Evolutionary conservation across 345 rosid genomes (phyloP), one percentile per base, ranked within the genome.

Genomic region (Citrus unshiu): DNA sequence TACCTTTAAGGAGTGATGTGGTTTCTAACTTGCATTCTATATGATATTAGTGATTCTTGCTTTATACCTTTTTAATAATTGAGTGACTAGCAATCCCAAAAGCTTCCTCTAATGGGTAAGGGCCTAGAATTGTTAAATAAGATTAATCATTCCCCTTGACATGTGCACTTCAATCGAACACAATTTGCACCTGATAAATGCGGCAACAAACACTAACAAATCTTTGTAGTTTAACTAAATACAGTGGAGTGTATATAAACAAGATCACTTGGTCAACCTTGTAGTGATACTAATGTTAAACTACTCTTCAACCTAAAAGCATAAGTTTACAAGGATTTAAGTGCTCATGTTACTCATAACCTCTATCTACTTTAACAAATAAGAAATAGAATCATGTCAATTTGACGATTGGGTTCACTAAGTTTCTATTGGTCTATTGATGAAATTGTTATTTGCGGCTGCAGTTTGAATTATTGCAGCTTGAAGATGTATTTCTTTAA

Each of bases 1-100:
- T 95, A 88, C 61, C 37, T 79, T 56, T 39, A 6, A 51, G 49
- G 68, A 61, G 56, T 27, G 56, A 67, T 57, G 2, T 76, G 77
- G n/a, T 43, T 77, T 77, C 46, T 9, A 63, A 74, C 58, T 16
- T 63, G 60, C 14, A 18, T 82, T 74, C 54, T 46, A 14, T 63
- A 30, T 74, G 32, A 32, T 70, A 37, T 30, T 43, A 59, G 27
- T 49, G 58, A 16, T 54, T 54, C n/a, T 13, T 46, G 51, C 51
- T 46, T 12, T 46, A 46, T 46, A 46, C 51, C 22, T 54, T 54
- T 18, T 54, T 4, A 54, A 54, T 54, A 18, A 30, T 63, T 63
- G 68, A 14, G 68, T 29, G 30, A 2, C 32, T 14, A 29, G 10
- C 18, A 63, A 63, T 29, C 37, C 68, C 39, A 63, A 30, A 63